Evolutionary conservation across 176 grass and related monocot genomes (phyloP).

Genomic region (Melocanna baccifera): DNA sequence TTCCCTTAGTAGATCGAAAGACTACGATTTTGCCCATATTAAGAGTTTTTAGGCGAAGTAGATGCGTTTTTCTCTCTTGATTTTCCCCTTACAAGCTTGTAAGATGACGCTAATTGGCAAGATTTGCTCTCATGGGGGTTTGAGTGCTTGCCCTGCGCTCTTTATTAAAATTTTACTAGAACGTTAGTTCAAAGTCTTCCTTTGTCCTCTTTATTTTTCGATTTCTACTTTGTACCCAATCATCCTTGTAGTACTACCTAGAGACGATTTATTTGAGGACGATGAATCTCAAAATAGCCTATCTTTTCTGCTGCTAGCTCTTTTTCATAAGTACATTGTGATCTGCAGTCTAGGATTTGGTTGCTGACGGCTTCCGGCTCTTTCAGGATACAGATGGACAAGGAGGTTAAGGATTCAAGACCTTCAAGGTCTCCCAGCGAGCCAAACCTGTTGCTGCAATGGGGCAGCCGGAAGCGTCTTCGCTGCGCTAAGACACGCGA

Average conservation of each 20-base stretch:
- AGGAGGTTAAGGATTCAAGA: conserved; percentile 37
- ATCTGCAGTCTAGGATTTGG: not conserved
- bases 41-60: not conserved
- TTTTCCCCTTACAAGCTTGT: not conserved
- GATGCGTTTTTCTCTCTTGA: not conserved
- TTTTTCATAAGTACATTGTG: not conserved
- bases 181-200: not conserved
- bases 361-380: not conserved
- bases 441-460: conserved; percentile 63
- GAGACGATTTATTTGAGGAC: not conserved
- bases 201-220: not conserved
- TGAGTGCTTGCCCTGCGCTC: not conserved
- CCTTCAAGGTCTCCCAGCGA: conserved; percentile 38
- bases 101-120: not conserved
- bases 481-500: conserved; percentile 60
- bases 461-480: conserved; percentile 78
- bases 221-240: not conserved
- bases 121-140: not conserved
- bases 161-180: not conserved
- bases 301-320: not conserved
- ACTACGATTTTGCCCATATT: not conserved
- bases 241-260: not conserved
- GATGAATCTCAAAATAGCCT: not conserved
- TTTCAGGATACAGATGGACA: conserved; percentile 40
- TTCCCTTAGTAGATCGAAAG: not conserved